phyloP scores from a whole-genome alignment of 2,329 filamentous ascomycete species.

The Aspergillus japonicus region DNA sequence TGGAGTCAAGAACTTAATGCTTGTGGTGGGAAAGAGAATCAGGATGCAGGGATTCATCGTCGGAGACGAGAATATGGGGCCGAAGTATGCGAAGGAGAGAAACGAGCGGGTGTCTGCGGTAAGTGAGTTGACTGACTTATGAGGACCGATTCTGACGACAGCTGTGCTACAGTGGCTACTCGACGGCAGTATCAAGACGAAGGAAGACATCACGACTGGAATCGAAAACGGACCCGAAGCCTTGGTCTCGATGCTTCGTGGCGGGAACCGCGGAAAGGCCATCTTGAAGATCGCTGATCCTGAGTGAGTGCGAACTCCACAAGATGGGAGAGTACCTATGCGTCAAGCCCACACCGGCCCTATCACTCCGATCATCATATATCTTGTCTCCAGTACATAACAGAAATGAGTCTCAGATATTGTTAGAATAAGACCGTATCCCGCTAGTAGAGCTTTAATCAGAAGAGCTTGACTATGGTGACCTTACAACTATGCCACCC shows the following conservation, averaged over 20 bases:
- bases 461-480: no score
- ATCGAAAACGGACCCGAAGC: slow-evolving; percentile 76
- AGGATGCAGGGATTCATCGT: slow-evolving; percentile 75
- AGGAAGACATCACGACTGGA: slow-evolving; percentile 66
- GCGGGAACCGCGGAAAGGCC: slow-evolving; percentile 84
- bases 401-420: no score
- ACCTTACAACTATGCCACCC: no score
- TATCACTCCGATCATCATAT: no score
- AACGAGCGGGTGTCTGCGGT: slow-evolving; percentile 61
- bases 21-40: slow-evolving; percentile 65
- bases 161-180: slow-evolving; percentile 61
- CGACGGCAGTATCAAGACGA: slow-evolving; percentile 71
- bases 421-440: no score
- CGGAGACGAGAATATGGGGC: slow-evolving; percentile 62
- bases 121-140: neutral
- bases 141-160: slow-evolving; percentile 31
- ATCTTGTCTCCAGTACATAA: no score
- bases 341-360: no score
- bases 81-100: slow-evolving; percentile 67
- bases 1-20: slow-evolving; percentile 64
- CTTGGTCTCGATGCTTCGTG: slow-evolving; percentile 70
- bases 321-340: no score
- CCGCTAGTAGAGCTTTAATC: no score
- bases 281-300: slow-evolving; percentile 57
- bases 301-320: neutral